Base-by-base conservation (phyloP, 208 protist species). In the Angomonas deanei region DNA sequence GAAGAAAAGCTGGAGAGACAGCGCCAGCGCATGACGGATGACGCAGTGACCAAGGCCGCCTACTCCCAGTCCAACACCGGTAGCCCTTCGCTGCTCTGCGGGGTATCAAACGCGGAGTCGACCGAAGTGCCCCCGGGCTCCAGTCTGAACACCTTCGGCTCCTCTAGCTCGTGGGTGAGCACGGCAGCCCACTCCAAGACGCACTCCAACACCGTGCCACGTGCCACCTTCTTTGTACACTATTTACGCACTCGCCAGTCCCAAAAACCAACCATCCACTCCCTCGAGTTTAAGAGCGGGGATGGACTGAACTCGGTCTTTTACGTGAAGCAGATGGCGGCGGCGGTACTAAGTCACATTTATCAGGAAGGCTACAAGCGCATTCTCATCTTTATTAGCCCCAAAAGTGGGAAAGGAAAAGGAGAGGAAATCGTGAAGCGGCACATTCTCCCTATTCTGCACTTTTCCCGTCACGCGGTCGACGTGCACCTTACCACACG, bases 341-440 rank as follows among this genome's bases (percentile, higher is more conserved):
- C 55, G 17, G 55, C 39, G 3, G 21, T 92, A 11, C 62, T 92
- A n/a, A 49, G 56, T 26, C 53, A 58, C 11, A 55, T 92, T 24
- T 95, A 95, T 60, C 48, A 47, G 13, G 48, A 64, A 11, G 86
- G 88, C 5, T n/a, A 55, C 32, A 84, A 81, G 70, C 65, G 80
- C 50, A 54, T 95, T 24, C 19, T 87, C 13, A 69, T 83, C 42
- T 95, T 91, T 59, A 73, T 92, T 42, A 95, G 85, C 64, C 73
- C 74, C 31, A 87, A 82, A 59, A 92, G 85, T 1, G 88, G 88
- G 26, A 75, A 76, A 28, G 88, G 88, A 0, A 76, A 82, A 23
- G 85, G 79, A 4, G 33, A 80, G 61, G 58, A 66, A n/a, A 75
- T 86, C 17, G 85, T 77, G 23, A 62, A 77, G n/a, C 58, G 74